Conservation (phyloP, 2,329 filamentous ascomycete species). For the Raffaelea deltoideospora region DNA sequence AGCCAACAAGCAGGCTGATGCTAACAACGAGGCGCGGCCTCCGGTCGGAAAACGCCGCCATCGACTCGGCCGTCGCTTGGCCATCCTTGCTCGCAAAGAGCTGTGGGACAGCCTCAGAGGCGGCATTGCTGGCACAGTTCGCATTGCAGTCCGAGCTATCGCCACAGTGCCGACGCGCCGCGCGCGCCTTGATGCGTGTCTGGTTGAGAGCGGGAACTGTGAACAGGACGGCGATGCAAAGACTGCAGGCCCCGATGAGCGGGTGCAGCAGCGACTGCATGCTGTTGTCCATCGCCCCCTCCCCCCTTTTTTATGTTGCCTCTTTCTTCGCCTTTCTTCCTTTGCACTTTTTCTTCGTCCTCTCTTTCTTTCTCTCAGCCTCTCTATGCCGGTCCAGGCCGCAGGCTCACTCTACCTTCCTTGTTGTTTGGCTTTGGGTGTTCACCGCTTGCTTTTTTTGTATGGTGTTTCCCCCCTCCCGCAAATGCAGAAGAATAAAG, state of each 20-base stretch:
- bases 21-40: constrained; percentile 13
- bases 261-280: constrained; percentile 2
- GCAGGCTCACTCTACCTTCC: no score
- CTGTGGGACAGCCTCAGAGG: constrained; percentile 11
- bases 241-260: constrained; percentile 6
- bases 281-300: constrained; percentile 1
- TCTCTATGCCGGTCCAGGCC: no score
- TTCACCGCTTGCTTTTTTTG: no score
- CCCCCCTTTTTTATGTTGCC: neutral
- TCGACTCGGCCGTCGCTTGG: constrained; percentile 17
- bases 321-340: neutral
- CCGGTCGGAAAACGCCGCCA: constrained; percentile 15
- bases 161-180: constrained; percentile 5
- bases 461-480: no score
- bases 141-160: neutral
- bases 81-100: constrained; percentile 18
- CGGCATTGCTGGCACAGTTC: no score
- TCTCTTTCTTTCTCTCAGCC: no score
- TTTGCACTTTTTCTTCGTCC: no score
- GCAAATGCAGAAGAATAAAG: no score
- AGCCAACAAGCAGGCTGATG: constrained; percentile 12
- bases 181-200: constrained; percentile 4
- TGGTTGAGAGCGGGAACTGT: constrained; percentile 10
- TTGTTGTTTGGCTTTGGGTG: no score
- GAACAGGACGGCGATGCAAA: constrained; percentile 7